phyloP scores from a whole-genome alignment of 2,329 filamentous ascomycete species.

The Penicillium crustosum region DNA sequence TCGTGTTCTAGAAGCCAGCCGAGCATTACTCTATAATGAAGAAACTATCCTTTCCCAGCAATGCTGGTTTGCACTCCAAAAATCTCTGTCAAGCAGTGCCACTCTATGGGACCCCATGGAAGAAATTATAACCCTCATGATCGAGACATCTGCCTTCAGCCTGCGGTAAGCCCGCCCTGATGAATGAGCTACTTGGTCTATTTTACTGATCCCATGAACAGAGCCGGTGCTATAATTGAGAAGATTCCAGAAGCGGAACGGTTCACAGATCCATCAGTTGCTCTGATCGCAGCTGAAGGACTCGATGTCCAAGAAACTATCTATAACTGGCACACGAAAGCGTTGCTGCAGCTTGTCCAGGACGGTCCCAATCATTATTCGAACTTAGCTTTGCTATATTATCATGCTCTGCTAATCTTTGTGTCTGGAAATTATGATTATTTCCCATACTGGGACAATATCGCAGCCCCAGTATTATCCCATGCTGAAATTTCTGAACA shows the following conservation, averaged over 20 bases:
- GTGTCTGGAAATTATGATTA: not conserved
- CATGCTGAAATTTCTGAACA: not conserved
- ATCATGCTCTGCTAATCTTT: not conserved
- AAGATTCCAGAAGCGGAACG: not conserved
- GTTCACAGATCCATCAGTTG: not conserved
- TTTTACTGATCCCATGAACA: not conserved
- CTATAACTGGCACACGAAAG: not conserved
- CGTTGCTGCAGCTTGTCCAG: not conserved
- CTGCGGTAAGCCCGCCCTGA: not conserved
- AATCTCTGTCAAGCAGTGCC: not conserved
- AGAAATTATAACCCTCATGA: not conserved
- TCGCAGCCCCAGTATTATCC: not conserved
- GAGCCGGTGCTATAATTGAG: not conserved
- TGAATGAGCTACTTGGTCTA: not conserved
- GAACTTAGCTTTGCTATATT: not conserved
- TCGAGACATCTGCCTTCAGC: not conserved
- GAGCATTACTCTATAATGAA: slow-evolving; percentile 4
- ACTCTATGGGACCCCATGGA: not conserved
- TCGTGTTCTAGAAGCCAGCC: slow-evolving; percentile 9
- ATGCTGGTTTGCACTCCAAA: not conserved
- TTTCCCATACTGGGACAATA: not conserved
- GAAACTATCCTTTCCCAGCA: slow-evolving; percentile 6
- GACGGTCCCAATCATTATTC: not conserved
- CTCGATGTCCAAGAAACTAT: not conserved
- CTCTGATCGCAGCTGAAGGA: not conserved